phyloP scores from a whole-genome alignment of 805 yeast genomes.

The Blastobotrys terrestris region DNA sequence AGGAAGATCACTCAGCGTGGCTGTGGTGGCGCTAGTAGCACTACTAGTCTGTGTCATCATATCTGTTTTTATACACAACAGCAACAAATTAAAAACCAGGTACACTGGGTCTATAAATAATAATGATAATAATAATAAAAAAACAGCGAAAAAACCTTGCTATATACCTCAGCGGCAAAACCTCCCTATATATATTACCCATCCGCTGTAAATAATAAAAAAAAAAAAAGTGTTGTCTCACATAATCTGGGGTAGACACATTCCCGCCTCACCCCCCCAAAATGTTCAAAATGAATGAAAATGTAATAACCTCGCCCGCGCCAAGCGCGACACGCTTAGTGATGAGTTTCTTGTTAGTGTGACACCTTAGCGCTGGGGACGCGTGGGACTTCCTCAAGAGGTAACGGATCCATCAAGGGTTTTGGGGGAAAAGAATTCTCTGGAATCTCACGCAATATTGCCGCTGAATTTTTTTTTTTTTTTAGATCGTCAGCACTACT shows the following conservation, averaged over 20 bases:
- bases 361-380: not conserved
- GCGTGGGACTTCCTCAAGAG: not conserved
- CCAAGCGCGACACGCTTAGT: not conserved
- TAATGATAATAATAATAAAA: too few relatives aligned
- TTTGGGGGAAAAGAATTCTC: too few relatives aligned
- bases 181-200: not conserved
- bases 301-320: not conserved
- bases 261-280: not conserved
- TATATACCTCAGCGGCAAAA: not conserved
- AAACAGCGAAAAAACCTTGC: not conserved
- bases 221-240: not conserved
- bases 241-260: not conserved
- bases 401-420: not conserved
- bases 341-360: not conserved
- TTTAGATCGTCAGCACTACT: too few relatives aligned
- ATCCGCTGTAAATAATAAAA: not conserved
- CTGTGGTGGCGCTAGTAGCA: not conserved
- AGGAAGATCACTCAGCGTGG: not conserved
- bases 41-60: not conserved
- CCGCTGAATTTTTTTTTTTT: not conserved
- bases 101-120: not conserved
- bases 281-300: not conserved
- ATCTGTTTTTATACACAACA: too few relatives aligned
- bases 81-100: not conserved
- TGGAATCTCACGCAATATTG: not conserved